Evolutionary conservation across 345 rosid genomes (phyloP).

Genomic region (Gossypium arboreum): DNA sequence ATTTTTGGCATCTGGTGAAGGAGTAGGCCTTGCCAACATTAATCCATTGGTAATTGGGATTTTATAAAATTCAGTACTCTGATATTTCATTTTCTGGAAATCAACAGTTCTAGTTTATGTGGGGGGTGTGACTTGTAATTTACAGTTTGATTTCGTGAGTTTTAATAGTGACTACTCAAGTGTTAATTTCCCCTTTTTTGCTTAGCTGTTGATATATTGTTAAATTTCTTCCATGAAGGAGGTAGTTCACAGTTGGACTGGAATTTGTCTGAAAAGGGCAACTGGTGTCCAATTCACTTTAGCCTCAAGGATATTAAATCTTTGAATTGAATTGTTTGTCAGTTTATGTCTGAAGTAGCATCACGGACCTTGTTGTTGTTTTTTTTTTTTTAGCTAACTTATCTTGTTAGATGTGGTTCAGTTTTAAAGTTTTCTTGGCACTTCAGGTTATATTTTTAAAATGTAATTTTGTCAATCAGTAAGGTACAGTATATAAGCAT

Average conservation of each 20-base stretch:
- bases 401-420: background rate
- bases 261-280: background rate
- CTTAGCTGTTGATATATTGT: background rate
- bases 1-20: slow-evolving; percentile 83
- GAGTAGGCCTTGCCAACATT: slow-evolving; percentile 58
- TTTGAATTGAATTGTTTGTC: background rate
- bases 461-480: background rate
- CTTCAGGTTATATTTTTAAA: background rate
- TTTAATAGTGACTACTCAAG: background rate
- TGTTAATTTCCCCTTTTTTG: background rate
- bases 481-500: background rate
- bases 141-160: no score
- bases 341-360: no score
- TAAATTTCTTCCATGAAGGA: background rate
- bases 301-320: background rate
- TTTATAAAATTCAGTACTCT: background rate
- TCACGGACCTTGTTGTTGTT: no score
- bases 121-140: background rate
- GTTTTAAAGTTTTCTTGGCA: background rate
- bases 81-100: background rate
- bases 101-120: background rate
- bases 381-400: no score
- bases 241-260: background rate
- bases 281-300: background rate
- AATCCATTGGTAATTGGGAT: slow-evolving; percentile 67